Evolutionary conservation across 768 basidiomycete genomes (phyloP), one percentile per base, ranked within the genome.

Genomic region (Cystofilobasidium ferigula): DNA sequence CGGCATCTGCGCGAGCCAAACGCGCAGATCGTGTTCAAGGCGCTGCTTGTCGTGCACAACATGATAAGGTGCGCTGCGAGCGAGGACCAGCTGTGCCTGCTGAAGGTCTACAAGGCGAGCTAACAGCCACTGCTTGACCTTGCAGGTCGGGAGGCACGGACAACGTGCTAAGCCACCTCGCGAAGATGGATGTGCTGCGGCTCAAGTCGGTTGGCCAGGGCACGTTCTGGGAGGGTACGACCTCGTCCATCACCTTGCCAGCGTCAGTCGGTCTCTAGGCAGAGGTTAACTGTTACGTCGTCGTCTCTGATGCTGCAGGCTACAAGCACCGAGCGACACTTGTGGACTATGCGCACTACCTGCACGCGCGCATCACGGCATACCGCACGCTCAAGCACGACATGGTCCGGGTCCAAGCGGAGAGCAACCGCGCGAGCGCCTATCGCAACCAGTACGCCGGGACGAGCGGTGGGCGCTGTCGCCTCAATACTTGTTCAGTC

Each of bases 1-100:
- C 84, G 87, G 22, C 82, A 89, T 51, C 82, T 99, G 68, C 82
- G 88, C 28, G 95, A 99, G 75, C 88, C 93, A 36, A 97, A 97
- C 76, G 84, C 85, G 20, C 84, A 93, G 57, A 91, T 98, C 70
- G 92, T 89, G n/a, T 97, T 98, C 83, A 99, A 99, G 74, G 91
- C 92, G 0, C 80, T 98, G 70, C 86, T 99, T 71, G 89, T 94
- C 4, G 79, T 98, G 9, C 95, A 99, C 75, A 89, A 86, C 36
- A 91, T 99, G 89, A 88, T 98, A 32, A 28, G 51, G 51, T 54
- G 51, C 40, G 10, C 40, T 42, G 10, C 40, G 20, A 10, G 10
- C 20, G 40, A 42, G 10, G 40, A 10, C 20, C 40, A n/a, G n/a
- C n/a, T n/a, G n/a, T n/a, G n/a, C n/a, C n/a, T n/a, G n/a, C n/a